Base-by-base conservation (phyloP, 225 moss, liverwort and hornwort species). In the Ulota crispa region DNA sequence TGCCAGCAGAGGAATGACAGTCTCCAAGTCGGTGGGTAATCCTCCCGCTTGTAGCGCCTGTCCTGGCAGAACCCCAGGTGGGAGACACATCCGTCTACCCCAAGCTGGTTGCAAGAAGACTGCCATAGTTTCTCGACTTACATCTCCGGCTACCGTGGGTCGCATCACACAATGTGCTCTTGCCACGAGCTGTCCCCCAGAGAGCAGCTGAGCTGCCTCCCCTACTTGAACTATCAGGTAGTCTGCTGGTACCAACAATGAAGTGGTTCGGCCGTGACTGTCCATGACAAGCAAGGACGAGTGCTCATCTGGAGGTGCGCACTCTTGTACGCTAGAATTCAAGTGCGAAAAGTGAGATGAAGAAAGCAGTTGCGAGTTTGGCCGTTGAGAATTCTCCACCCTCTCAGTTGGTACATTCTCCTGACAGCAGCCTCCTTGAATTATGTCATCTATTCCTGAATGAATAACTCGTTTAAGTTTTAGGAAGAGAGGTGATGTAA, bases 61-160 rank as follows among this genome's bases (percentile, higher is more conserved):
- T 42, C 75, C 63, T 7, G 74, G 61, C 42, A 54, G 67, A 60
- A 76, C 26, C 64, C 86, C 88, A 4, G 23, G 16, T 19, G 93
- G 95, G 15, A 91, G 79, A 10, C 78, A 73, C 42, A 95, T 82
- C 55, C 75, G 67, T 71, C 85, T 85, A 18, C 89, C 59, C 97
- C 95, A 95, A 61, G 92, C 88, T 7, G 97, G 97, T 63, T 95
- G 97, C 80, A 97, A 81, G 83, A 97, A 97, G 1, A 94, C 92
- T 30, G 92, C 95, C 84, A 97, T 95, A 3, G 92, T 97, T 73
- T 93, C 93, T 78, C 97, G 89, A 85, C 93, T 95, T 9, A 89
- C 84, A 36, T 89, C 89, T 62, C 53, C 39, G 61, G 54, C 85
- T 54, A 54, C 67, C 6, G 71, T 57, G 68, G 95, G 89, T 60